Conservation (phyloP, 1,284 basidiomycete genomes). For the Papiliotrema flavescens region DNA sequence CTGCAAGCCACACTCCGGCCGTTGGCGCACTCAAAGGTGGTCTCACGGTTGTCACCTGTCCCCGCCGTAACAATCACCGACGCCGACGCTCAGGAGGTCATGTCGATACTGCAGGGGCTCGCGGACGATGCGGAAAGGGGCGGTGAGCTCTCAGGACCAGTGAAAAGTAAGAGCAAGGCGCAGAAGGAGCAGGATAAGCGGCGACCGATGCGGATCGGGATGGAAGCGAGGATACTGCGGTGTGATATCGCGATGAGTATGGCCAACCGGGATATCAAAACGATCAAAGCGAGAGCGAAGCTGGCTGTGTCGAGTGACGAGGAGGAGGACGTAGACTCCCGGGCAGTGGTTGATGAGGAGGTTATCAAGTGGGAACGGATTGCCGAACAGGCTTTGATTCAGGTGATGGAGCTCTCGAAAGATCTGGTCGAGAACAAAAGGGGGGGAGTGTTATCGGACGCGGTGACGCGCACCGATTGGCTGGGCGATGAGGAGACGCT, state of each 20-base stretch:
- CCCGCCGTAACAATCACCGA: not conserved
- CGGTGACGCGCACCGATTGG: not conserved
- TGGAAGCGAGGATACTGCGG: slow-evolving; percentile 21
- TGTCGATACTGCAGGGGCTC: not conserved
- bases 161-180: slow-evolving; percentile 6
- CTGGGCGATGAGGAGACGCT: not conserved
- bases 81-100: not conserved
- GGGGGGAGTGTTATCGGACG: slow-evolving; percentile 2
- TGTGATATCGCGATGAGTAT: slow-evolving; percentile 26
- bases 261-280: slow-evolving; percentile 20
- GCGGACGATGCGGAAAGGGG: not conserved
- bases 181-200: slow-evolving; percentile 7
- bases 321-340: slow-evolving; percentile 12
- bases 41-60: not conserved
- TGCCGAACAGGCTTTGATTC: not conserved
- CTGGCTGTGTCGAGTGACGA: slow-evolving; percentile 7
- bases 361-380: slow-evolving; percentile 2
- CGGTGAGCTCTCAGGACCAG: not conserved
- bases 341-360: slow-evolving; percentile 16
- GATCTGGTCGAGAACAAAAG: not conserved
- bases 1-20: slow-evolving; percentile 15
- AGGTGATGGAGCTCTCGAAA: slow-evolving; percentile 1
- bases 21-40: not conserved
- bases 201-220: slow-evolving; percentile 19
- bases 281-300: slow-evolving; percentile 22